These are phyloP conservation scores for Debaryomycetaceae sp. DNA, from an alignment of 1,139 yeast genomes.

Conservation along the genomic window DNA sequence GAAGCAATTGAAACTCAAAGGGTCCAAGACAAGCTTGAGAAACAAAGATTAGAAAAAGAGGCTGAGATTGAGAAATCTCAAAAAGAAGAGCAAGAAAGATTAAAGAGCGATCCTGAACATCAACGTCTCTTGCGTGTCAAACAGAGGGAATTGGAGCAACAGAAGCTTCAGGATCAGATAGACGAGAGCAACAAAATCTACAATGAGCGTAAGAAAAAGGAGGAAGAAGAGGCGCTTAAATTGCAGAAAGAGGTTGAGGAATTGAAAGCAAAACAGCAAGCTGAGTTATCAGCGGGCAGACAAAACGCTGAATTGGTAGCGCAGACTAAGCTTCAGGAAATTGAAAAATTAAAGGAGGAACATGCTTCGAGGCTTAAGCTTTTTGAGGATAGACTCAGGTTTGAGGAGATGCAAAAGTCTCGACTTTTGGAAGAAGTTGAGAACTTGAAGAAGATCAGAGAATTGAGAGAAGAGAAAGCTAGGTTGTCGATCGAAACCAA, in stretches of 20 bases:
- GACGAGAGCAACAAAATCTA: constrained; percentile 25
- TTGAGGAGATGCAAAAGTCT: constrained; percentile 34
- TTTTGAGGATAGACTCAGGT: constrained; percentile 29
- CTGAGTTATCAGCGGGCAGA: constrained; percentile 24
- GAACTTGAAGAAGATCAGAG: constrained; percentile 35
- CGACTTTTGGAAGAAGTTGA: constrained; percentile 38
- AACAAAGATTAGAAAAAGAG: constrained; percentile 30
- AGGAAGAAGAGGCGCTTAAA: constrained; percentile 19
- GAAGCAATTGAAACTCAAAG: constrained; percentile 47
- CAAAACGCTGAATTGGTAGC: constrained; percentile 32
- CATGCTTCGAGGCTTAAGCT: constrained; percentile 29
- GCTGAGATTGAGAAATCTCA: constrained; percentile 20
- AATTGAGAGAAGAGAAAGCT: constrained; percentile 37
- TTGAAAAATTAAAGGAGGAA: constrained; percentile 31
- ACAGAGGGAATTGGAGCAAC: constrained; percentile 26
- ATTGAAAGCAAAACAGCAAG: constrained; percentile 21
- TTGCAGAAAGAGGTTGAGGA: constrained; percentile 32
- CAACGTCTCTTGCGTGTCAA: constrained; percentile 25
- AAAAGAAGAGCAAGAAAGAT: constrained; percentile 15
- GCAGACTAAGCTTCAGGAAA: constrained; percentile 30
- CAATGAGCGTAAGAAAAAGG: constrained; percentile 23
- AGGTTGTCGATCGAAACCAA: constrained; percentile 27
- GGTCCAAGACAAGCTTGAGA: constrained; percentile 46
- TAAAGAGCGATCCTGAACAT: constrained; percentile 22
- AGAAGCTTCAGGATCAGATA: constrained; percentile 22